A percentile compares a stretch with the other conserved stretches of the same genome.
Conservation (phyloP, 768 basidiomycete genomes). For the Suillus subluteus region DNA sequence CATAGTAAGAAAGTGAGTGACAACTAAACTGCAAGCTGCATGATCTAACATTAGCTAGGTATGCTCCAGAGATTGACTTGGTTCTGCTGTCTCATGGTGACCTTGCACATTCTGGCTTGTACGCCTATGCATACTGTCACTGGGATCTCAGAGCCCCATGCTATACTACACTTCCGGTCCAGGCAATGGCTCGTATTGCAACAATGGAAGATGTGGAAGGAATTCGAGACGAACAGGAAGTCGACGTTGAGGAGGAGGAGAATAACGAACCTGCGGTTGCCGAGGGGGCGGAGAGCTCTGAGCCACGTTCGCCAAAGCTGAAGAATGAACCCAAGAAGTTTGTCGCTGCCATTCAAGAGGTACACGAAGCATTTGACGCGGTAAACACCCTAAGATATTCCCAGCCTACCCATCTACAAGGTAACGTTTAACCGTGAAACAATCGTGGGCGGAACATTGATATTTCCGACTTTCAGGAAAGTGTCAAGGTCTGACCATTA, state of each 20-base stretch:
- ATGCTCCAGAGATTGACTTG: constrained; percentile 82
- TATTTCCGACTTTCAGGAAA: constrained; percentile 55
- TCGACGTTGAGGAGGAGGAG: constrained; percentile 38
- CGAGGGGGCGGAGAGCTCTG: constrained; percentile 25
- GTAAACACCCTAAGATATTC: constrained; percentile 93
- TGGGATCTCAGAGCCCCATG: constrained; percentile 90
- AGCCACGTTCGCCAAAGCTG: constrained; percentile 7
- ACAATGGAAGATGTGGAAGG: constrained; percentile 87
- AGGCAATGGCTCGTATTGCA: constrained; percentile 93
- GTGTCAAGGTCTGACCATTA: constrained; percentile 91
- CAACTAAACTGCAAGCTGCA: constrained; percentile 3
- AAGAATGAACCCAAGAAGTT: constrained; percentile 50
- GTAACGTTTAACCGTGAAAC: constrained; percentile 41
- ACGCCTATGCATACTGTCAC: constrained; percentile 86
- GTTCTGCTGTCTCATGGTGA: constrained; percentile 96
- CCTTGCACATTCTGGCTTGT: constrained; percentile 86
- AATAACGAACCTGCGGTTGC: constrained; percentile 28
- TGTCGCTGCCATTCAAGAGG: constrained; percentile 79
- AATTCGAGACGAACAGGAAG: constrained; percentile 73
- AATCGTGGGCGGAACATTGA: constrained; percentile 6
- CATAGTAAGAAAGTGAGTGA: constrained; percentile 65
- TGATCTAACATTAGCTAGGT: constrained; percentile 43
- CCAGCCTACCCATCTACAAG: constrained; percentile 93
- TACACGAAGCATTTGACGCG: constrained; percentile 91
- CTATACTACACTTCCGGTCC: constrained; percentile 93